Conservation (phyloP, 129 eudicot genomes). For the Flaveria trinervia region DNA sequence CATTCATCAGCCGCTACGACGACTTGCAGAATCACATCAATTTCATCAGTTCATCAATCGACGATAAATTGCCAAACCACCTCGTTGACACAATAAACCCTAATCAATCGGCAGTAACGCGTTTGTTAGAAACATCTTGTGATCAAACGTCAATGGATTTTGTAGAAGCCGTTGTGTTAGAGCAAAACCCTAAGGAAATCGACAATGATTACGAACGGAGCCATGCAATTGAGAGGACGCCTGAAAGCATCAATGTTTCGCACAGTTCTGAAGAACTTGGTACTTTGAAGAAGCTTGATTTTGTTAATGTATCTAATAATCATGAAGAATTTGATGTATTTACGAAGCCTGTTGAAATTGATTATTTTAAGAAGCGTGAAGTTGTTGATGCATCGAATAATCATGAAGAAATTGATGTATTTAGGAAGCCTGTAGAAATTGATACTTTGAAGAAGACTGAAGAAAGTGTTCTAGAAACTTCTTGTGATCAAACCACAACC, state of each 20-base stretch:
- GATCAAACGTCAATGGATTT: neutral
- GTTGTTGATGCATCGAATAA: neutral
- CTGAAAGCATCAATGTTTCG: neutral
- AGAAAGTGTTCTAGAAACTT: neutral
- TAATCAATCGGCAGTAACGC: slow-evolving; percentile 1
- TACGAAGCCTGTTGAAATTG: neutral
- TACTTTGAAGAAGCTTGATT: slow-evolving; percentile 3
- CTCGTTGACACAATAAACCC: neutral
- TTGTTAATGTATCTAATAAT: neutral
- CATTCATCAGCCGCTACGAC: slow-evolving; percentile 56
- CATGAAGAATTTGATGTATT: neutral
- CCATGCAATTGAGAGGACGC: neutral
- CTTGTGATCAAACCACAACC: neutral
- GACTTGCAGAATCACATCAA: slow-evolving; percentile 52
- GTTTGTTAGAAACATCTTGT: neutral
- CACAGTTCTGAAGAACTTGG: slow-evolving; percentile 12
- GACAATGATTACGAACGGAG: slow-evolving; percentile 16
- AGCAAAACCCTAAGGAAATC: slow-evolving; percentile 22
- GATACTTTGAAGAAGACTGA: neutral
- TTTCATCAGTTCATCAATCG: slow-evolving; percentile 37
- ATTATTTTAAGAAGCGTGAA: neutral
- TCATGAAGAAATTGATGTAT: neutral
- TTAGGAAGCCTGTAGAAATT: neutral
- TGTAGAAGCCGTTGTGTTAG: slow-evolving; percentile 5
- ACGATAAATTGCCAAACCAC: slow-evolving; percentile 36